These are phyloP conservation scores for Curvularia sp. DNA, from an alignment of 2,329 filamentous ascomycete genomes.

Conservation along the genomic window DNA sequence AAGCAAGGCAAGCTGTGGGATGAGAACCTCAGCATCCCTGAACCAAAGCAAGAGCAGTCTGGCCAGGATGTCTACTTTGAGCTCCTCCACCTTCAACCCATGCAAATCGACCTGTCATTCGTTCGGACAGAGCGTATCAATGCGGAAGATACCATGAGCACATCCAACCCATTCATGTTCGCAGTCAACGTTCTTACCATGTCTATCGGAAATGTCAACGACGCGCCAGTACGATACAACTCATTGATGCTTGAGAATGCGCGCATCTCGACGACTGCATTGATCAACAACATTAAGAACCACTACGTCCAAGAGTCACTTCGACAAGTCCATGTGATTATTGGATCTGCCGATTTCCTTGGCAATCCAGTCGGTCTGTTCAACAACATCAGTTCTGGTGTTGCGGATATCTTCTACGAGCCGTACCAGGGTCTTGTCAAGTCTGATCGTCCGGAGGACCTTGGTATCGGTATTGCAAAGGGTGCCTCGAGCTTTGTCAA, in stretches of 20 bases:
- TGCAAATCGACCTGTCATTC: slow-evolving; percentile 97
- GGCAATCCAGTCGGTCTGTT: slow-evolving; percentile 97
- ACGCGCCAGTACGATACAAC: slow-evolving; percentile 92
- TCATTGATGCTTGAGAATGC: slow-evolving; percentile 95
- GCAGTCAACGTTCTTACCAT: slow-evolving; percentile 98
- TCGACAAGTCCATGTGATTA: slow-evolving; percentile 94
- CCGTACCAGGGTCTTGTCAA: slow-evolving; percentile 97
- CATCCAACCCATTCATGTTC: slow-evolving; percentile 95
- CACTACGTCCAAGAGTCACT: slow-evolving; percentile 98
- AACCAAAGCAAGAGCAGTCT: slow-evolving; percentile 81
- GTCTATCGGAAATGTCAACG: slow-evolving; percentile 99
- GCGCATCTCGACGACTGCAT: slow-evolving; percentile 81
- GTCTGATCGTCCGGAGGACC: slow-evolving; percentile 92
- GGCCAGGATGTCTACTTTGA: slow-evolving; percentile 99
- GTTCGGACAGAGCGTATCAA: slow-evolving; percentile 97
- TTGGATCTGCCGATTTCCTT: slow-evolving; percentile 96
- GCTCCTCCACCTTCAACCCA: slow-evolving; percentile 93
- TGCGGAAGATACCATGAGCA: slow-evolving; percentile 88
- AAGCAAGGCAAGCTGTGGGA: slow-evolving; percentile 88
- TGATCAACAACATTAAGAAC: slow-evolving; percentile 85
- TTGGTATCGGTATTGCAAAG: slow-evolving; percentile 94
- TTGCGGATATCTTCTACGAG: slow-evolving; percentile 98
- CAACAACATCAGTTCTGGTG: slow-evolving; percentile 96
- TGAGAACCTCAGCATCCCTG: slow-evolving; percentile 87
- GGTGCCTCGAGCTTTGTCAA: slow-evolving; percentile 97